These are phyloP conservation scores for Candida jianshihensis DNA, from an alignment of 805 yeast species.

Conservation along the genomic window DNA sequence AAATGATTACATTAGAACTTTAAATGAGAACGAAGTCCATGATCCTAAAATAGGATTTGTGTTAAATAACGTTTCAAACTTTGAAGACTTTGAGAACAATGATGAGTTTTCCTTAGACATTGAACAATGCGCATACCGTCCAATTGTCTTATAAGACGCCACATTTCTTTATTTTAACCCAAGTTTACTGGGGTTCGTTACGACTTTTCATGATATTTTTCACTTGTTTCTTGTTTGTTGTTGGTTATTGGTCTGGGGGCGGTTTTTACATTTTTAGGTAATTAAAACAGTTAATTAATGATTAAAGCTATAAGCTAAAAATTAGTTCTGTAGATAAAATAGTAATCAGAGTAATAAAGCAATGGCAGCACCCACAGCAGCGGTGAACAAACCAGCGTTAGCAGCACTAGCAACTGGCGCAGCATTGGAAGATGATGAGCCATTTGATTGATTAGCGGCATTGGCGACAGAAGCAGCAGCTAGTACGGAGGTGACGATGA, in stretches of 20 bases:
- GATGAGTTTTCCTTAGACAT: slow-evolving; percentile 23
- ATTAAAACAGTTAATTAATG: not conserved
- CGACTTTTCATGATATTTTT: not conserved
- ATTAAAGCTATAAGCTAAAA: no score
- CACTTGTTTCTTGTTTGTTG: not conserved
- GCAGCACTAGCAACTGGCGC: slow-evolving; percentile 20
- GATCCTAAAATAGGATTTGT: no score
- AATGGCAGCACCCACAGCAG: slow-evolving; percentile 17
- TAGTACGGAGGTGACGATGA: slow-evolving; percentile 1
- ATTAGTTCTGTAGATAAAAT: no score
- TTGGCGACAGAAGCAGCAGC: slow-evolving; percentile 4
- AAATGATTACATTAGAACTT: no score
- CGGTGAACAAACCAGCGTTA: slow-evolving; percentile 13
- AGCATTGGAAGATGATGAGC: slow-evolving; percentile 2
- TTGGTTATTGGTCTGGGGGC: not conserved
- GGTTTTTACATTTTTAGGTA: not conserved
- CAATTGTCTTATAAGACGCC: slow-evolving; percentile 2
- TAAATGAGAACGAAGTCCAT: no score
- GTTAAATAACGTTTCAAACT: not conserved
- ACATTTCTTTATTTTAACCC: not conserved
- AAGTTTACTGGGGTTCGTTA: not conserved
- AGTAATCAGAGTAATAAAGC: slow-evolving; percentile 12
- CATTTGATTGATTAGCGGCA: slow-evolving; percentile 2
- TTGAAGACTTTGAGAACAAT: slow-evolving; percentile 18
- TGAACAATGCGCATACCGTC: slow-evolving; percentile 18